Base-by-base conservation (phyloP, 768 basidiomycete species). In the Mycena vitilis region DNA sequence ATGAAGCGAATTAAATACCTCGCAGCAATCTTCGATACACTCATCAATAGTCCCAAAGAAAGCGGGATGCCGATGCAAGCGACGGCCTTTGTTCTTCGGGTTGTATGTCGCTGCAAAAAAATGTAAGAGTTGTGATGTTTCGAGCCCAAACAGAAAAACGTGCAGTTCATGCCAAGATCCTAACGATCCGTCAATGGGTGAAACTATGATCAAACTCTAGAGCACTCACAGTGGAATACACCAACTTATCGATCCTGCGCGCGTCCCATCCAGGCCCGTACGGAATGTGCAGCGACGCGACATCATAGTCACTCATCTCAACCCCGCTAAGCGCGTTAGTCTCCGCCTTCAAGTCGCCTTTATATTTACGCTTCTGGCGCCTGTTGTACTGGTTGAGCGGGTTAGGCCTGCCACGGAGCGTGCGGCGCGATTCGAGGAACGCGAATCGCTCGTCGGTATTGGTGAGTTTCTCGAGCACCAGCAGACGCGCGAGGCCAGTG, bases 201-300 rank as follows among this genome's bases (percentile, higher is more conserved):
- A 68, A 62, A 48, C 8, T n/a, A n/a, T 13, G 53, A 34, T 2
- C 16, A 25, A 23, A 61, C 52, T 59, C 56, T 45, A n/a, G 51
- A 48, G 15, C 9, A 74, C 82, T 66, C 68, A 87, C 88, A 47
- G 87, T 89, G 71, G 85, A 83, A 73, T 86, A 89, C 18, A 89
- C 79, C 56, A 88, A 73, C 65, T 84, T 88, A 59, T 88, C 85
- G 56, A 89, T 87, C 60, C 85, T 80, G 47, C 81, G 79, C 9
- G 87, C 85, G 71, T 86, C 82, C 86, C 87, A 89, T 4, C 86
- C 84, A 36, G 86, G 87, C 6, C 88, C 88, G 74, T 90, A 90
- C 0, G 88, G 88, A 49, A 89, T 86, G 70, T 89, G 88, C 51
- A 89, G 76, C 13, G 82, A 81, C 0, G 80, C 79, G n/a, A 86